These are phyloP conservation scores for Neonectria ditissima DNA, from an alignment of 2,329 filamentous ascomycete genomes.

Conservation along the genomic window DNA sequence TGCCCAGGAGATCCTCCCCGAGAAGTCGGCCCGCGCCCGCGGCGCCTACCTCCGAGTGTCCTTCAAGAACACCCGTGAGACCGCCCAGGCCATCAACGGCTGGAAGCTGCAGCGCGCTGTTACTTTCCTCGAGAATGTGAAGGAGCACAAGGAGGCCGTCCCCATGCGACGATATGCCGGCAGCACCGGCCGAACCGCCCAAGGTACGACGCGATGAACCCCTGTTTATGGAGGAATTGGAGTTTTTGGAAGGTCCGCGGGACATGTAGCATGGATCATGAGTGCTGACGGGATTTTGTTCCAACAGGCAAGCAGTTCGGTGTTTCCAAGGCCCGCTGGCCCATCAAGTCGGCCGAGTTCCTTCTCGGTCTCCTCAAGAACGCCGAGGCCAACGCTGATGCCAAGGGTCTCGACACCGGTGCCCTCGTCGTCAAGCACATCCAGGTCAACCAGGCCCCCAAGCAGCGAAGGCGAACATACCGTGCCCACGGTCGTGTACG, in stretches of 20 bases:
- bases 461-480: conserved; percentile 99
- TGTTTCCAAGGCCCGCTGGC: conserved; percentile 98
- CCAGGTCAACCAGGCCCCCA: conserved; percentile 99
- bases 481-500: conserved; percentile 99
- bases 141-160: conserved; percentile 96
- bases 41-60: conserved; percentile 99
- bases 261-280: conserved; percentile 13
- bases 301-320: conserved; percentile 94
- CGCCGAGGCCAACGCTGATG: conserved; percentile 95
- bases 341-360: conserved; percentile 99
- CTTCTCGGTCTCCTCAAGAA: conserved; percentile 97
- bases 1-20: conserved; percentile 85
- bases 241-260: not conserved
- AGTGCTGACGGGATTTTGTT: conserved; percentile 44
- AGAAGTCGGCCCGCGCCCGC: conserved; percentile 97
- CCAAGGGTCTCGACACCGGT: conserved; percentile 96
- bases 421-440: conserved; percentile 99
- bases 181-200: conserved; percentile 93
- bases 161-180: conserved; percentile 98
- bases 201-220: conserved; percentile 78
- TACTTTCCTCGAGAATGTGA: conserved; percentile 97
- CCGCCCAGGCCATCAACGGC: conserved; percentile 98
- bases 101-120: conserved; percentile 97
- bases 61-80: conserved; percentile 99
- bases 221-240: not conserved